Conservation (phyloP, 345 rosid genomes). For the Melaleuca alternifolia region DNA sequence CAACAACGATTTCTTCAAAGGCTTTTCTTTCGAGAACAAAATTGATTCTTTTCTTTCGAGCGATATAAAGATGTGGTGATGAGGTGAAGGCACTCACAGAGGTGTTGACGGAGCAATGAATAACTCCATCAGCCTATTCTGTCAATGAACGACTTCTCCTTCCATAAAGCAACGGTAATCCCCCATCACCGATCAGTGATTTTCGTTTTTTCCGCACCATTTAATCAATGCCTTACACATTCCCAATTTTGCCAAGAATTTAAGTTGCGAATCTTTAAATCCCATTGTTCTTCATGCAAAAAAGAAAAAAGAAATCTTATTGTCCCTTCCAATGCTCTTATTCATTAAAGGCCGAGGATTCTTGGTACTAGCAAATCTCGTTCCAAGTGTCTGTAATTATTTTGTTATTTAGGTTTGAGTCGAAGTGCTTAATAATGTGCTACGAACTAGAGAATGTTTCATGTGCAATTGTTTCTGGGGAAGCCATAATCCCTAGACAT, state of each 20-base stretch:
- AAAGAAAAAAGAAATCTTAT: not conserved
- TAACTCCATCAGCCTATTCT: conserved; percentile 61
- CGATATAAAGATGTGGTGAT: conserved; percentile 36
- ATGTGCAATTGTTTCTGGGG: too few species aligned
- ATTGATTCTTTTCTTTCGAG: not conserved
- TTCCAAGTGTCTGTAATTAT: not conserved
- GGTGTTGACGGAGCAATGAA: conserved; percentile 72
- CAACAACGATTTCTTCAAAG: not conserved
- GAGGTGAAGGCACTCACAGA: conserved; percentile 53
- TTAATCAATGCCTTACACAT: conserved; percentile 49
- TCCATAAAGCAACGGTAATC: conserved; percentile 62
- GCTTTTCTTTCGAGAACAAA: not conserved
- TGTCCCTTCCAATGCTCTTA: not conserved
- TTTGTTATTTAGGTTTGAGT: too few species aligned
- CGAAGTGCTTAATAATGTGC: too few species aligned
- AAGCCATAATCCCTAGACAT: too few species aligned
- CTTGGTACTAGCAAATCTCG: not conserved
- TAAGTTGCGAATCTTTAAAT: not conserved
- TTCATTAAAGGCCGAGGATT: not conserved
- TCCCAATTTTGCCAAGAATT: not conserved
- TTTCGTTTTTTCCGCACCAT: conserved; percentile 6
- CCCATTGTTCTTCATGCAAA: not conserved
- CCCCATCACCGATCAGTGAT: not conserved
- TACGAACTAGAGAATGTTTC: too few species aligned
- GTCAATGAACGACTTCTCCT: conserved; percentile 80